A percentile compares a stretch with the other conserved stretches of the same genome.
phyloP scores from a whole-genome alignment of 1,284 basidiomycete genomes.

The Cutaneotrichosporon cutaneum region DNA sequence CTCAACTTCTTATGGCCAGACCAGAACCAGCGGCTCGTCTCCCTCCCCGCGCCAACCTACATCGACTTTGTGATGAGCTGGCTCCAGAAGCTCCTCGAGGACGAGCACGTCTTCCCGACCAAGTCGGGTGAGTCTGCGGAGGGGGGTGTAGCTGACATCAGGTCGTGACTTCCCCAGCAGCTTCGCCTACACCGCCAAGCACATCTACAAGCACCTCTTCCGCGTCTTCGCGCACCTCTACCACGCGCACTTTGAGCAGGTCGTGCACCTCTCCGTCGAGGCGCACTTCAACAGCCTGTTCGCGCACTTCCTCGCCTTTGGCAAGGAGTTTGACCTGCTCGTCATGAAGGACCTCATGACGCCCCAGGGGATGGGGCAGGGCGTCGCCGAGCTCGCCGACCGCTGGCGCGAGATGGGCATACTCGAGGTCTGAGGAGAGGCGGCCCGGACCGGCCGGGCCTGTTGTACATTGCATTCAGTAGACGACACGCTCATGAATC shows the following conservation, averaged over 20 bases:
- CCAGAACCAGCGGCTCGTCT: conserved; percentile 86
- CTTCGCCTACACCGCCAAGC: conserved; percentile 90
- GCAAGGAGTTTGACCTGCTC: conserved; percentile 76
- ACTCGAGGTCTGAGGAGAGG: conserved; percentile 55
- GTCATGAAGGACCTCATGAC: conserved; percentile 72
- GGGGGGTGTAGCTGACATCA: conserved; percentile 41
- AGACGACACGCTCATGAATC: conserved; percentile 9
- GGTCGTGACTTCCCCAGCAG: conserved; percentile 86
- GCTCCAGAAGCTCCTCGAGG: conserved; percentile 90
- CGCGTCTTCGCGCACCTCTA: conserved; percentile 98
- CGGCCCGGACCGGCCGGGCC: not conserved
- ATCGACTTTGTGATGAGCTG: conserved; percentile 99
- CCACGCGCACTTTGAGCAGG: conserved; percentile 86
- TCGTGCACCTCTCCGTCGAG: conserved; percentile 89
- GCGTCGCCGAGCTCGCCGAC: conserved; percentile 80
- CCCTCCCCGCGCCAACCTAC: conserved; percentile 92
- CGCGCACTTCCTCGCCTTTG: conserved; percentile 92
- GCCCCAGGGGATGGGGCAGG: conserved; percentile 53
- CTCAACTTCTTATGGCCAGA: conserved; percentile 99
- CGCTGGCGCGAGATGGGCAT: conserved; percentile 83
- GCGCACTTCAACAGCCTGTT: conserved; percentile 98
- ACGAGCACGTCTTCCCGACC: conserved; percentile 90
- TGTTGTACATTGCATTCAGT: conserved; percentile 11
- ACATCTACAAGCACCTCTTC: conserved; percentile 94
- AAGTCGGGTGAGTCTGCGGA: conserved; percentile 72